Conservation (phyloP, 164 flowering plant genomes). For the Protea cynaroides region DNA sequence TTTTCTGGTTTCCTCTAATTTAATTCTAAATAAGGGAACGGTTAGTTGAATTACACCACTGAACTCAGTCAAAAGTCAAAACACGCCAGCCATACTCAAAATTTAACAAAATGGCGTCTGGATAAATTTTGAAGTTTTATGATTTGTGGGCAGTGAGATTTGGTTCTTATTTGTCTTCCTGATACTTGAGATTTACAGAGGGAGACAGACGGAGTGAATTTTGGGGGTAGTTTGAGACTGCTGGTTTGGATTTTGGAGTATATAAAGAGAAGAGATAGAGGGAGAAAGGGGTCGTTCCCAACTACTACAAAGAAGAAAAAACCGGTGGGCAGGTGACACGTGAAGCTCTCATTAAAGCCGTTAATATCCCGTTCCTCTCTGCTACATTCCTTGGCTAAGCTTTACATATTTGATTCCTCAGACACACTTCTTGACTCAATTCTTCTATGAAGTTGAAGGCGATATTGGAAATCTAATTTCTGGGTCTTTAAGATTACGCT, state of each 20-base stretch:
- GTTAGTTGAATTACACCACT: no score
- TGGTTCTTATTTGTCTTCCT: neutral
- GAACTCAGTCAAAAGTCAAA: no score
- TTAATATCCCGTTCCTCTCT: conserved; percentile 17
- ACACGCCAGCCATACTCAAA: no score
- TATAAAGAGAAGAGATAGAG: neutral
- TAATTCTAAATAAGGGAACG: no score
- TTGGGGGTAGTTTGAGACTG: neutral
- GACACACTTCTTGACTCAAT: neutral
- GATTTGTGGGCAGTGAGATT: conserved; percentile 1
- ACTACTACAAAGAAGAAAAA: conserved; percentile 17
- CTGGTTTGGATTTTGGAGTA: neutral
- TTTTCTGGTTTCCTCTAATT: no score
- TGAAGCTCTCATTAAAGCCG: conserved; percentile 39
- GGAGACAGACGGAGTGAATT: neutral
- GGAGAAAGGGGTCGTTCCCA: conserved; percentile 40
- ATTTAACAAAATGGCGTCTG: neutral
- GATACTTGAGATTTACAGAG: neutral
- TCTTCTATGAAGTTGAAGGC: neutral
- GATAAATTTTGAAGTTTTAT: neutral
- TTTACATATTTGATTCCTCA: neutral
- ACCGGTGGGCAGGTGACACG: conserved; percentile 48
- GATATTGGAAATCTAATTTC: conserved; percentile 5
- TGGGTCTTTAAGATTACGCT: conserved; percentile 12
- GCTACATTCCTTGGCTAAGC: neutral